Evolutionary conservation across 495 filamentous ascomycete genomes (phyloP), one percentile per base, ranked within the genome.

Genomic region (Choiromyces venosus): DNA sequence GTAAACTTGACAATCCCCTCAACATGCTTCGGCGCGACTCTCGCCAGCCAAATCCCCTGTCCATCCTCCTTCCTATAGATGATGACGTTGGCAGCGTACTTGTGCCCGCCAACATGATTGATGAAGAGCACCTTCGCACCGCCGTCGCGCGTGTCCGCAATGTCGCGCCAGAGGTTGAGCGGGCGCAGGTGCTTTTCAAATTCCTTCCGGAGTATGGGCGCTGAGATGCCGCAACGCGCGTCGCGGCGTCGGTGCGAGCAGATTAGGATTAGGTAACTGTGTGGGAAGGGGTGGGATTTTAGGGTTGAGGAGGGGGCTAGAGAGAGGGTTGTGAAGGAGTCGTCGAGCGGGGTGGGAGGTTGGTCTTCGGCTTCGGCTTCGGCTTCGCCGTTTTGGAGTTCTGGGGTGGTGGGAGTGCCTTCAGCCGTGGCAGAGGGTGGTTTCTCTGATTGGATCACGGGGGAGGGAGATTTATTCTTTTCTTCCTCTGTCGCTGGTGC

Each of bases 81-180:
- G 83, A 99, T 90, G 77, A 97, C 87, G 78, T 99, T 99, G 1
- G 94, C 95, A 9, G 88, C 87, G 81, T 93, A 98, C 83, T 96
- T 96, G 81, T 99, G 95, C 0, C 95, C 95, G 16, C 95, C 95
- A 0, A 97, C 93, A 81, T 99, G 95, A 76, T 89, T 93, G 77
- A 98, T 93, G 81, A 98, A 99, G 79, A 97, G 94, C 68, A 99
- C 91, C 1, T 92, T 94, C 4, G 96, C 94, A 2, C 96, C 95
- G 21, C 94, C 94, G 0, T 93, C 90, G 56, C 95, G 82, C 82
- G 91, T 89, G 80, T 99, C 95, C 68, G 93, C 88, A 44, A 94
- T 83, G 80, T 98, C 95, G 35, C 96, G 90, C 82, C 91, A 93
- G 6, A 99, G 83, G 0, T 93, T 93, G 4, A 94, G 84, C 0